These are phyloP conservation scores for Monilinia aucupariae DNA, from an alignment of 2,329 filamentous ascomycete genomes.

Conservation along the genomic window DNA sequence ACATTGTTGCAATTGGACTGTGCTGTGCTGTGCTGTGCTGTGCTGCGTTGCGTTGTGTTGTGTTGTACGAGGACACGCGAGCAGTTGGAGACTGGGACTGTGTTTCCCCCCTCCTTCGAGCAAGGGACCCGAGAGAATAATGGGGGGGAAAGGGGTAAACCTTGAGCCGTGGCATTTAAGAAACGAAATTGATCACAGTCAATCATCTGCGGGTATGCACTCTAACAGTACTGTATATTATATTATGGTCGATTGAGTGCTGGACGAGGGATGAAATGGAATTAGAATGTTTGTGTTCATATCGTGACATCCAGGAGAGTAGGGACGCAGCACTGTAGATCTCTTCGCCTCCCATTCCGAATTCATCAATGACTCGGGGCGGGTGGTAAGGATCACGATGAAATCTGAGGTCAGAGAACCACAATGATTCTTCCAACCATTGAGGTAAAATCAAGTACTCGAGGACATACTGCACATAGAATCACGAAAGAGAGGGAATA, in stretches of 20 bases:
- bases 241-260: neutral
- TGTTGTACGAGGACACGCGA: neutral
- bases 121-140: neutral
- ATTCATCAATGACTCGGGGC: neutral
- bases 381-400: neutral
- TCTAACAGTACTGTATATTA: neutral
- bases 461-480: neutral
- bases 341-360: slow-evolving; percentile 1
- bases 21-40: neutral
- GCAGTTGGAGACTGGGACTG: too few species aligned
- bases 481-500: neutral
- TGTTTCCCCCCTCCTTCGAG: neutral
- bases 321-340: neutral
- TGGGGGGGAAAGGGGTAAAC: neutral
- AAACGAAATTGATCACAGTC: neutral
- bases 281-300: neutral
- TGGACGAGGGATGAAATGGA: neutral
- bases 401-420: neutral
- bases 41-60: neutral
- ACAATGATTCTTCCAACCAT: neutral
- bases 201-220: neutral
- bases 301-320: neutral
- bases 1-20: neutral
- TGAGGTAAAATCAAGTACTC: neutral
- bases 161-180: slow-evolving; percentile 4